Conservation (phyloP, 139 green algal genomes). For the Klebsormidium nitens region DNA sequence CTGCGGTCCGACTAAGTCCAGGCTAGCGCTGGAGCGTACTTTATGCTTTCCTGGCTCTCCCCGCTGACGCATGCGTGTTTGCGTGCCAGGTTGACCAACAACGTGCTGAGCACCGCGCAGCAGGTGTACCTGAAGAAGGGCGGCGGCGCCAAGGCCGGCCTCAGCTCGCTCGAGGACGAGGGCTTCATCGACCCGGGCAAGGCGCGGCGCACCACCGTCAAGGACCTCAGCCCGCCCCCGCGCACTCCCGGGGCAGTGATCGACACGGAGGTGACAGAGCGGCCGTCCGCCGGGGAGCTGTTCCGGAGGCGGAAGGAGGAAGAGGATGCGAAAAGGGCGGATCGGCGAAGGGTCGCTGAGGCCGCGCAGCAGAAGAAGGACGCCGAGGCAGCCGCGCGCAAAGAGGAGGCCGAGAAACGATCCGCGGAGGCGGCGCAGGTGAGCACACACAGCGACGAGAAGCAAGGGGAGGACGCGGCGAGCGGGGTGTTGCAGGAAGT, state of each 20-base stretch:
- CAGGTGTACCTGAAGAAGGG: slow-evolving; percentile 26
- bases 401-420: too few relatives aligned
- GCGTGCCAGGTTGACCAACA: slow-evolving; percentile 38
- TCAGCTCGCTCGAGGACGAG: neutral
- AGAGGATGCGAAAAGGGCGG: slow-evolving; percentile 4
- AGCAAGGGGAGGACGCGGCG: too few relatives aligned
- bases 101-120: slow-evolving; percentile 21
- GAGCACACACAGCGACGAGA: too few relatives aligned
- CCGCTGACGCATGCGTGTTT: too few relatives aligned
- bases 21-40: too few relatives aligned
- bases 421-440: too few relatives aligned
- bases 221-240: neutral
- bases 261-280: neutral
- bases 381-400: too few relatives aligned
- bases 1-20: too few relatives aligned
- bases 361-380: slow-evolving; percentile 3
- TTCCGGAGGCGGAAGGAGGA: slow-evolving; percentile 9
- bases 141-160: neutral
- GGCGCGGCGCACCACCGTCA: slow-evolving; percentile 3
- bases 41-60: too few relatives aligned
- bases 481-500: too few relatives aligned
- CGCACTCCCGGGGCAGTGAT: neutral
- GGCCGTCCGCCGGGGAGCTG: neutral
- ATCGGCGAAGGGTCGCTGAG: slow-evolving; percentile 1
- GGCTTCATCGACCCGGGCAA: slow-evolving; percentile 27